Evolutionary conservation across 768 basidiomycete species (phyloP), one percentile per base, ranked within the genome.

Genomic region (Phylloporus scabripes): DNA sequence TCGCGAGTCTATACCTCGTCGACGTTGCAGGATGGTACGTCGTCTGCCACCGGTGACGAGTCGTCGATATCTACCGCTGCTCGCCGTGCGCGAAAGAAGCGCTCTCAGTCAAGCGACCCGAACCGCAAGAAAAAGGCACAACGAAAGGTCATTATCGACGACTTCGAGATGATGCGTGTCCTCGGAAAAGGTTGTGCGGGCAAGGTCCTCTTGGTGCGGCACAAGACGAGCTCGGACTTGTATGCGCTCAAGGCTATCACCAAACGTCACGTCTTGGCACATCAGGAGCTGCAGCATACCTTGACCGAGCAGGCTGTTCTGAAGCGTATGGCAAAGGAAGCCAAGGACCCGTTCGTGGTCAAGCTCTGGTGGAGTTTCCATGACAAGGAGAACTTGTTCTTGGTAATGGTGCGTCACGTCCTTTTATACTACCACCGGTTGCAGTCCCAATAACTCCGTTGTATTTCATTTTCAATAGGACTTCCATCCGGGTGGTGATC

Each of bases 161-260:
- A 97, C 71, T 99, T 99, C 65, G 92, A 98, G 72, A 90, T 98
- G 82, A 83, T 97, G 77, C 81, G 92, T 14, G 95, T 98, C 28
- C 73, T 99, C 11, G 96, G 96, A 15, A 96, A 93, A 70, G 96
- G 96, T 1, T 97, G 94, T 62, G 95, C 96, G 4, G 96, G 95
- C 42, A 96, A 97, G 67, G 95, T 97, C 15, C 70, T 98, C 34
- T 80, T 98, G 47, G 95, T 97, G 42, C 80, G 82, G 58, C 83
- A 95, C 60, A 87, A 87, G 70, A 70, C 71, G 18, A 81, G 83
- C 23, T 56, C 76, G 40, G 81, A 83, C 47, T 69, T 96, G 42
- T 94, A 87, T 64, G 95, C 95, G 31, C 79, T 98, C 72, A 99
- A 99, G 71, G 94, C 94, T 5, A 96, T 99, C 70, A 94, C 92